A percentile compares a stretch with the other conserved stretches of the same genome.
Evolutionary conservation across 1,139 yeast species (phyloP).

Genomic region (Suhomyces bokatorum): DNA sequence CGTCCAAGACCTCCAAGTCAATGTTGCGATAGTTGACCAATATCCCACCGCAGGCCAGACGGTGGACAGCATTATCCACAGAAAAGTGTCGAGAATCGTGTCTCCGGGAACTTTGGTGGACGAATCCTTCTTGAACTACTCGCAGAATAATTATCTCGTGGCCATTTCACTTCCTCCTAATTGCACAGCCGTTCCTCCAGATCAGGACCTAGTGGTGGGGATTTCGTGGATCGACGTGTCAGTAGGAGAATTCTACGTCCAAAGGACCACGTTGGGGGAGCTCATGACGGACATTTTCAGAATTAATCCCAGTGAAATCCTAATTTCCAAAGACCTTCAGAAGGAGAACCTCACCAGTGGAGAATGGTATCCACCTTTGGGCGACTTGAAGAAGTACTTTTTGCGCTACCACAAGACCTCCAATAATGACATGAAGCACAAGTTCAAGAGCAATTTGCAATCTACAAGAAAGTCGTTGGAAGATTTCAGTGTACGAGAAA

Average conservation of each 20-base stretch:
- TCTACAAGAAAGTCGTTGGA: constrained; percentile 58
- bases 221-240: constrained; percentile 89
- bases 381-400: constrained; percentile 62
- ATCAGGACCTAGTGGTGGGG: constrained; percentile 57
- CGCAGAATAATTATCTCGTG: constrained; percentile 68
- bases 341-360: constrained; percentile 40
- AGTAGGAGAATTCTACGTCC: constrained; percentile 73
- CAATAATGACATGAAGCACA: constrained; percentile 34
- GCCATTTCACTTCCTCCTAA: constrained; percentile 61
- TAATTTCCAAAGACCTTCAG: constrained; percentile 44
- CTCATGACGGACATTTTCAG: constrained; percentile 62
- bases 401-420: constrained; percentile 50
- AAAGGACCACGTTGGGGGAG: constrained; percentile 57
- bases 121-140: constrained; percentile 76
- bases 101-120: constrained; percentile 94
- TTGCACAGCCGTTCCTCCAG: constrained; percentile 43
- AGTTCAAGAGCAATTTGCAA: constrained; percentile 47
- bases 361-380: constrained; percentile 57
- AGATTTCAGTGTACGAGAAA: constrained; percentile 49
- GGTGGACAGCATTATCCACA: constrained; percentile 44
- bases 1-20: constrained; percentile 65
- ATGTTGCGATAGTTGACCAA: constrained; percentile 84
- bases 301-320: constrained; percentile 67
- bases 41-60: constrained; percentile 29
- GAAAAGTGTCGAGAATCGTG: constrained; percentile 77